These are phyloP conservation scores for Xylariaceae sp. DNA, from an alignment of 2,329 filamentous ascomycete species.

Conservation along the genomic window DNA sequence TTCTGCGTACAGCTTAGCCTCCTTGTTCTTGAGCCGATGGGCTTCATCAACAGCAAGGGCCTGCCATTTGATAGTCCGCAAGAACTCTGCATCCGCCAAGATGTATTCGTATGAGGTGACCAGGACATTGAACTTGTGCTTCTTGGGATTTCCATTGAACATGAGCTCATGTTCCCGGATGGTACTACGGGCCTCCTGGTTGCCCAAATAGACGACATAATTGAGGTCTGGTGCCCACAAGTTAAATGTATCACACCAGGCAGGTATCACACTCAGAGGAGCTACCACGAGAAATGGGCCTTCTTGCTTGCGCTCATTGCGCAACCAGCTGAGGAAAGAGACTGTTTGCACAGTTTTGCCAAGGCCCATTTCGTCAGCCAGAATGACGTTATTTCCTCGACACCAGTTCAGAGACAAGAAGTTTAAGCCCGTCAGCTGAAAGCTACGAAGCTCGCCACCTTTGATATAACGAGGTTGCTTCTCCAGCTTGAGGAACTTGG, in stretches of 20 bases:
- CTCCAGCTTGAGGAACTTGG: conserved; percentile 66
- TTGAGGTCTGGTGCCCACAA: conserved; percentile 93
- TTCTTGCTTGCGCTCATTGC: conserved; percentile 82
- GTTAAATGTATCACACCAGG: conserved; percentile 98
- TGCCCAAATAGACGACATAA: conserved; percentile 94
- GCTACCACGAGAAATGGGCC: conserved; percentile 97
- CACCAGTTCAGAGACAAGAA: conserved; percentile 97
- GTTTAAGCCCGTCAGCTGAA: conserved; percentile 90
- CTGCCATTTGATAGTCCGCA: conserved; percentile 94
- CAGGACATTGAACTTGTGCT: conserved; percentile 94
- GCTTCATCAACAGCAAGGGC: conserved; percentile 95
- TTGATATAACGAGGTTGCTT: conserved; percentile 82
- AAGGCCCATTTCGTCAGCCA: conserved; percentile 97
- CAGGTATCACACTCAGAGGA: conserved; percentile 91
- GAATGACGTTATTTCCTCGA: conserved; percentile 86
- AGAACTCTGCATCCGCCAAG: conserved; percentile 73
- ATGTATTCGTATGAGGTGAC: conserved; percentile 98
- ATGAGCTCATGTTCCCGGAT: conserved; percentile 89
- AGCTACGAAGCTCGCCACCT: conserved; percentile 79
- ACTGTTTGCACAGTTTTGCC: conserved; percentile 98
- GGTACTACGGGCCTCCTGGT: conserved; percentile 75
- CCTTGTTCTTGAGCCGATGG: conserved; percentile 91
- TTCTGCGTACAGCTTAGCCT: conserved; percentile 86
- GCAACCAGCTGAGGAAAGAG: conserved; percentile 93
- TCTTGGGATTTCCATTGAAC: conserved; percentile 76